Conservation (phyloP, 2,329 filamentous ascomycete genomes). For the Aspergillus felis region DNA sequence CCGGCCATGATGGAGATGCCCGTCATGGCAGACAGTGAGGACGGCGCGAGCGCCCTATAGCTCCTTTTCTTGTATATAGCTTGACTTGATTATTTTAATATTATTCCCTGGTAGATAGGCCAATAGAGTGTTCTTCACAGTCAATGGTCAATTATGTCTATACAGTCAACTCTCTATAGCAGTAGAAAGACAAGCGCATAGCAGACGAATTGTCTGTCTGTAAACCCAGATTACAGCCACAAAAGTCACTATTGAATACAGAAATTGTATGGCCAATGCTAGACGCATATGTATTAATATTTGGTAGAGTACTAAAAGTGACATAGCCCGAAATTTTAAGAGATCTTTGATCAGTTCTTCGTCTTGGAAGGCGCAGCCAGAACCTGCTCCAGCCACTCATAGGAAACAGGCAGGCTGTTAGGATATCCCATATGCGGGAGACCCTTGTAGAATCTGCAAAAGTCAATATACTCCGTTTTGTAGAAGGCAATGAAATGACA, state of each 20-base stretch:
- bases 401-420: slow-evolving; percentile 34
- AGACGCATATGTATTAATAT: too few species aligned
- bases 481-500: too few species aligned
- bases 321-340: not conserved
- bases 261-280: not conserved
- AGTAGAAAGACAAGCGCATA: too few species aligned
- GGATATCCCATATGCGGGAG: slow-evolving; percentile 67
- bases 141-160: too few species aligned
- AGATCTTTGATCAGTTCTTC: slow-evolving; percentile 19
- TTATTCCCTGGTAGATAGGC: not conserved
- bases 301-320: not conserved
- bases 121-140: too few species aligned
- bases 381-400: slow-evolving; percentile 36
- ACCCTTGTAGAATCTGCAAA: slow-evolving; percentile 50
- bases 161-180: too few species aligned
- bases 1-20: not conserved
- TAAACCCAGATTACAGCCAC: too few species aligned
- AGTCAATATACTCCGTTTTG: not conserved
- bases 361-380: slow-evolving; percentile 12
- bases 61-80: not conserved
- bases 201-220: too few species aligned
- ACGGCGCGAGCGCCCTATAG: not conserved
- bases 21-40: not conserved
- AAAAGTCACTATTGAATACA: not conserved
- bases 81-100: not conserved